Percentiles rank a stretch among this genome's conserved stretches.
Conservation (phyloP, 1,284 basidiomycete species). For the Nidula niveotomentosa region DNA sequence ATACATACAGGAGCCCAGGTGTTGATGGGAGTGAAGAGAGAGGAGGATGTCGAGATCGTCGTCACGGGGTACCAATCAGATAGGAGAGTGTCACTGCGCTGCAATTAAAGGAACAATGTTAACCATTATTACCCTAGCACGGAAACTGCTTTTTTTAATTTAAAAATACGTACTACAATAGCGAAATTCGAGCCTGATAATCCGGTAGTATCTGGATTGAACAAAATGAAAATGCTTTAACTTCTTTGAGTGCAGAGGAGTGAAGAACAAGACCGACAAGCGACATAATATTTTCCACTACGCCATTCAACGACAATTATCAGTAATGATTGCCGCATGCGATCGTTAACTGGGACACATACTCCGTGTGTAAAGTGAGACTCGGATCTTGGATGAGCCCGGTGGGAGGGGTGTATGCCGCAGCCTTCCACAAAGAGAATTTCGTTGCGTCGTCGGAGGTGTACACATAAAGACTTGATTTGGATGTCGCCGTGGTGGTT, state of each 20-base stretch:
- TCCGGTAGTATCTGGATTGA: constrained; percentile 25
- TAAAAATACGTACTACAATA: constrained; percentile 22
- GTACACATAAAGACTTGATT: constrained; percentile 32
- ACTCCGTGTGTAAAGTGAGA: constrained; percentile 31
- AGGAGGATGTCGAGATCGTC: constrained; percentile 25
- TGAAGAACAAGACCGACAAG: constrained; percentile 15
- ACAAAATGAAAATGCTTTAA: too few species aligned
- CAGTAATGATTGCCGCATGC: too few species aligned
- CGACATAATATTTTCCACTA: constrained; percentile 30
- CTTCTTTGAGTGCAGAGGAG: not conserved
- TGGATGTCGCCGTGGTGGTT: constrained; percentile 28
- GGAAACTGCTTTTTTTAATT: too few species aligned
- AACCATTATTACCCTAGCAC: too few species aligned
- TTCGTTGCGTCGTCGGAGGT: constrained; percentile 29
- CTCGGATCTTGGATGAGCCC: constrained; percentile 33
- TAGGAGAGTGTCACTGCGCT: constrained; percentile 29
- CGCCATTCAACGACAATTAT: not conserved
- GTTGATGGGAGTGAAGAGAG: constrained; percentile 26
- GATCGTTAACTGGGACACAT: constrained; percentile 3
- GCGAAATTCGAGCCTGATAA: constrained; percentile 32
- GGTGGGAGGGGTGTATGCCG: constrained; percentile 29
- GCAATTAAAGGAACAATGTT: not conserved
- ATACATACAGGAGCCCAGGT: constrained; percentile 30
- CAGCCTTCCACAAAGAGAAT: constrained; percentile 28
- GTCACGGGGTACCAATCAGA: constrained; percentile 23